Evolutionary conservation across 2,329 filamentous ascomycete genomes (phyloP), one percentile per base, ranked within the genome.

Genomic region (Huntiella moniliformis): DNA sequence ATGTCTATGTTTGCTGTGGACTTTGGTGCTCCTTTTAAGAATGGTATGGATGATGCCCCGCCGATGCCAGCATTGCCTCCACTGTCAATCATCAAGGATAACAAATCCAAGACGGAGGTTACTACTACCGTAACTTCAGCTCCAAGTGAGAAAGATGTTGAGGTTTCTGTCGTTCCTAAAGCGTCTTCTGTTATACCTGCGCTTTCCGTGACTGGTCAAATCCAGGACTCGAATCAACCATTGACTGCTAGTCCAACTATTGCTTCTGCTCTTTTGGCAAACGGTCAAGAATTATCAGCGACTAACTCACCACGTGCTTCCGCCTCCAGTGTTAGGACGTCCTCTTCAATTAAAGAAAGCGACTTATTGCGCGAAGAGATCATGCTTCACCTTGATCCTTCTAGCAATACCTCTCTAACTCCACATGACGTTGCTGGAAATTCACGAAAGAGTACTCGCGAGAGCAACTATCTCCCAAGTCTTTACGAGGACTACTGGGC

Each of bases 341-440:
- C 67, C 5, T 68, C 69, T 1, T 68, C 74, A 28, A 65, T 77
- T 49, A 73, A 78, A 52, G 80, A 85, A 54, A 85, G 73, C 54
- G 82, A 87, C 52, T 67, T 72, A 47, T 58, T 87, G 40, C 70
- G 76, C 22, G 78, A 83, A 49, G 82, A 87, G 54, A 87, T 87
- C 46, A 74, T 84, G 45, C 74, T 73, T 48, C 81, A 75, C 37
- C 63, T 87, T 2, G 77, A 68, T 46, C 70, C 77, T 0, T 46
- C 43, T 13, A 46, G 34, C 17, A 36, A 13, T 36, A 39, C 28
- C n/a, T 10, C 28, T 1, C 4, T 38, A 8, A n/a, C 10, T 5
- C 11, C 38, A n/a, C 28, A 17, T 16, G 22, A 40, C 16, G 28
- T 43, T 8, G 13, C n/a, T 10, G 39, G 8, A n/a, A 32, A 38